Conservation (phyloP, 371 early-diverging fungal genomes). For the Coemansia sp. region DNA sequence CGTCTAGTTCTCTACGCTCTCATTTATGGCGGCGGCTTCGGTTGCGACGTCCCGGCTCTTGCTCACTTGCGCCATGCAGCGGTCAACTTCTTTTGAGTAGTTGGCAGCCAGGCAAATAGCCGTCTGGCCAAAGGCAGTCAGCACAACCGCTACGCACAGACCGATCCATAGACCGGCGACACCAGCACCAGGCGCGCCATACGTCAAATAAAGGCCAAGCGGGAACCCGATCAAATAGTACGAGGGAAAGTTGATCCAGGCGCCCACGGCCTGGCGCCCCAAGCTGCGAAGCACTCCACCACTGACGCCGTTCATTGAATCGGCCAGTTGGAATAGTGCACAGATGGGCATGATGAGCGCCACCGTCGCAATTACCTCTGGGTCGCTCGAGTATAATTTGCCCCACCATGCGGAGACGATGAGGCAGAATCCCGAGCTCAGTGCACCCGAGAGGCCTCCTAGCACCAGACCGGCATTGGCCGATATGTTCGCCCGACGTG, state of each 20-base stretch:
- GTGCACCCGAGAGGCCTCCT: conserved; percentile 11
- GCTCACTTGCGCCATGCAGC: conserved; percentile 33
- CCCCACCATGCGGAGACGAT: conserved; percentile 50
- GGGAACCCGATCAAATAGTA: conserved; percentile 65
- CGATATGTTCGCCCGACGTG: conserved; percentile 53
- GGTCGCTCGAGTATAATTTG: conserved; percentile 67
- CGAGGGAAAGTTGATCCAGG: conserved; percentile 59
- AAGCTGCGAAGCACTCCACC: conserved; percentile 73
- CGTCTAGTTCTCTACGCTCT: too few relatives aligned
- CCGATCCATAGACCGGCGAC: conserved; percentile 49
- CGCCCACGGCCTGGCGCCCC: conserved; percentile 68
- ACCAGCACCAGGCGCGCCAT: conserved; percentile 9
- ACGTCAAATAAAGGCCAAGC: conserved; percentile 55
- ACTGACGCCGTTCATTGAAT: conserved; percentile 61
- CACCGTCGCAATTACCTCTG: conserved; percentile 65
- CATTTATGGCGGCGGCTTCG: too few relatives aligned
- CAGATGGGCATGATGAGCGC: conserved; percentile 70
- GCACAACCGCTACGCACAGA: conserved; percentile 1
- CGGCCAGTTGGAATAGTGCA: conserved; percentile 73
- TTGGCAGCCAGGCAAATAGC: conserved; percentile 18
- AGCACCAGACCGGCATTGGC: conserved; percentile 35
- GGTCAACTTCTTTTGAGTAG: conserved; percentile 25
- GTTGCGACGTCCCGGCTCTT: background rate
- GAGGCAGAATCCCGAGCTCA: conserved; percentile 41
- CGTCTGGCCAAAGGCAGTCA: conserved; percentile 17